Percentiles rank a stretch among this genome's conserved stretches.
These are phyloP conservation scores for Exophiala alcalophila DNA, from an alignment of 2,329 filamentous ascomycete genomes.

Conservation along the genomic window DNA sequence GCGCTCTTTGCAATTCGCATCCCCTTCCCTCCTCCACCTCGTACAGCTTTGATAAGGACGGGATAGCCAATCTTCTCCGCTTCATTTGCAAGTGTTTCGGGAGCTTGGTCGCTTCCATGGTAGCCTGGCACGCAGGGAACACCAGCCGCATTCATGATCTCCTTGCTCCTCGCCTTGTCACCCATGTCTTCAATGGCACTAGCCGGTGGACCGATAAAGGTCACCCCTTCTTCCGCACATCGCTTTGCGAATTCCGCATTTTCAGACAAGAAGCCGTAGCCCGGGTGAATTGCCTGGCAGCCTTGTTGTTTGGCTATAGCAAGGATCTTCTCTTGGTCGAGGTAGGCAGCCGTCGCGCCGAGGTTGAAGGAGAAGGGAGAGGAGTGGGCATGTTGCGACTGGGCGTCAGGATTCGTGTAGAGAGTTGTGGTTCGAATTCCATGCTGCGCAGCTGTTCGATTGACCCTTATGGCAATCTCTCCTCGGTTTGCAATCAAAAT, in stretches of 20 bases:
- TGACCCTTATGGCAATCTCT: slow-evolving; percentile 92
- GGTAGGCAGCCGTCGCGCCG: slow-evolving; percentile 78
- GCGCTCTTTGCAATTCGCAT: slow-evolving; percentile 62
- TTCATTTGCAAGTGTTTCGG: slow-evolving; percentile 60
- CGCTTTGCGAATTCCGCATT: slow-evolving; percentile 86
- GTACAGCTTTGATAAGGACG: slow-evolving; percentile 64
- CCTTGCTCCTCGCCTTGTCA: slow-evolving; percentile 87
- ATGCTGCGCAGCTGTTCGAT: slow-evolving; percentile 78
- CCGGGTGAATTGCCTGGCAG: slow-evolving; percentile 89
- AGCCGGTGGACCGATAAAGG: slow-evolving; percentile 88
- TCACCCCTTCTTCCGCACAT: slow-evolving; percentile 83
- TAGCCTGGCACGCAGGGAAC: slow-evolving; percentile 97
- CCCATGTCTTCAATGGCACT: slow-evolving; percentile 80
- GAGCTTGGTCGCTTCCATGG: slow-evolving; percentile 78
- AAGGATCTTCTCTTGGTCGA: slow-evolving; percentile 92
- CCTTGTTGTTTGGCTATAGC: slow-evolving; percentile 78
- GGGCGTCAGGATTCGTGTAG: slow-evolving; percentile 88
- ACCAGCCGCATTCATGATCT: slow-evolving; percentile 93
- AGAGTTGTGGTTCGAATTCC: slow-evolving; percentile 92
- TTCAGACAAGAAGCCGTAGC: slow-evolving; percentile 82
- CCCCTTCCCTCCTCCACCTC: slow-evolving; percentile 65
- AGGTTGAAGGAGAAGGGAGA: slow-evolving; percentile 82
- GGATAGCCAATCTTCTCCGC: slow-evolving; percentile 69
- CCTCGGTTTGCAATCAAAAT: slow-evolving; percentile 88
- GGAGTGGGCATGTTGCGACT: slow-evolving; percentile 81